Evolutionary conservation across 805 yeast species (phyloP).

Genomic region (Ascoidea rubescens): DNA sequence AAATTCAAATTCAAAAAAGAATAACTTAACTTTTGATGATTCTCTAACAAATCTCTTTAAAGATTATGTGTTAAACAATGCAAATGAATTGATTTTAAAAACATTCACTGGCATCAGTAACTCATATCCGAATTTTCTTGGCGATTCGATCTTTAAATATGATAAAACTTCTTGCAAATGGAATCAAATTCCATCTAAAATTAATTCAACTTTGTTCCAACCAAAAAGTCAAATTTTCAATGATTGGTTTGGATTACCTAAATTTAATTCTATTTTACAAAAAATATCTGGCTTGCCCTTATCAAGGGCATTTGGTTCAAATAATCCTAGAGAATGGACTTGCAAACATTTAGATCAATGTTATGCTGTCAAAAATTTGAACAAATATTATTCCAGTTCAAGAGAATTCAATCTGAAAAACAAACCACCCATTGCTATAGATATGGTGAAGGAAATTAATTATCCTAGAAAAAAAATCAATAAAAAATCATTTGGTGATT

Average conservation of each 20-base stretch:
- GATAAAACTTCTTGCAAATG: slow-evolving; percentile 1
- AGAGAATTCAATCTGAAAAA: neutral
- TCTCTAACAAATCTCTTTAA: slow-evolving; percentile 1
- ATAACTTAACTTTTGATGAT: neutral
- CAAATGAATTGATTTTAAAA: neutral
- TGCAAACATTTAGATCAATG: slow-evolving; percentile 5
- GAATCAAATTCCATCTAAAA: neutral
- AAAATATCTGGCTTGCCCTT: neutral
- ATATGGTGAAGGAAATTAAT: neutral
- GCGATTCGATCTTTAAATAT: neutral
- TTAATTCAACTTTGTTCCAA: neutral
- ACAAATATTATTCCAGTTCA: neutral
- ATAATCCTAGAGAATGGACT: neutral
- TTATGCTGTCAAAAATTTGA: slow-evolving; percentile 1
- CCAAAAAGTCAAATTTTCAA: neutral
- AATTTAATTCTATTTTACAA: slow-evolving; percentile 1
- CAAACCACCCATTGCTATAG: slow-evolving; percentile 1
- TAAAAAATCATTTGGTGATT: neutral
- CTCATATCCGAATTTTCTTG: neutral
- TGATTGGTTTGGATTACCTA: neutral
- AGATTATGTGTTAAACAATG: neutral
- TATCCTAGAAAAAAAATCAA: slow-evolving; percentile 3
- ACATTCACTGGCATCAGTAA: slow-evolving; percentile 1
- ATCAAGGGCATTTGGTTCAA: neutral
- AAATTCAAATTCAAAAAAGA: too few species aligned